phyloP scores from a whole-genome alignment of 2,329 filamentous ascomycete species.

The Pyrenophora seminiperda region DNA sequence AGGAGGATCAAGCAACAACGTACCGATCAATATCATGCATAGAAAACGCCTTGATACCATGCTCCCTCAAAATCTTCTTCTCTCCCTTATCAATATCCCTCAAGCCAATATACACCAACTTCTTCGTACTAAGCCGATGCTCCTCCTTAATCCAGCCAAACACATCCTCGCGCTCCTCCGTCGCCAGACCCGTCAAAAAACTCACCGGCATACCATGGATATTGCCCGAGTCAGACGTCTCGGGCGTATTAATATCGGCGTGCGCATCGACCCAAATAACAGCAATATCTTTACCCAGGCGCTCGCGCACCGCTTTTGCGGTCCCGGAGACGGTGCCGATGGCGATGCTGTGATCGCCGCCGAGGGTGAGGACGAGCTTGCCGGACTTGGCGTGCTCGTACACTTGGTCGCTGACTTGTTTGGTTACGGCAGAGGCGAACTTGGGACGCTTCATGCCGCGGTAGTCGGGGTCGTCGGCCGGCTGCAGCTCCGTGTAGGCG shows the following conservation, averaged over 20 bases:
- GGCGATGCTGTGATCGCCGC: constrained; percentile 94
- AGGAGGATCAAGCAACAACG: constrained; percentile 36
- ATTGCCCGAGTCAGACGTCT: constrained; percentile 87
- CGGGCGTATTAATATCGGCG: constrained; percentile 95
- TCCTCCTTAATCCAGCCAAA: constrained; percentile 89
- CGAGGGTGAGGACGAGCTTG: constrained; percentile 87
- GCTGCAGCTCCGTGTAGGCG: constrained; percentile 76
- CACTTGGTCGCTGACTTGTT: constrained; percentile 79
- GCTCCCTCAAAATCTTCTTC: constrained; percentile 86
- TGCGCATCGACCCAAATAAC: constrained; percentile 99
- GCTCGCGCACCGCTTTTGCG: constrained; percentile 82
- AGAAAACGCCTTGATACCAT: constrained; percentile 93
- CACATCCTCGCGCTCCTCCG: constrained; percentile 73
- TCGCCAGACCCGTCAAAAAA: constrained; percentile 85
- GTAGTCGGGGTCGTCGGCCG: constrained; percentile 74
- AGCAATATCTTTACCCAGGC: constrained; percentile 80
- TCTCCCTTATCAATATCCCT: constrained; percentile 91
- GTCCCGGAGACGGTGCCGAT: constrained; percentile 91
- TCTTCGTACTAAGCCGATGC: constrained; percentile 71
- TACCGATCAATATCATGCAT: constrained; percentile 98
- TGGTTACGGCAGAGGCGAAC: constrained; percentile 82
- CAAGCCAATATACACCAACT: constrained; percentile 96
- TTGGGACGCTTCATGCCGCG: constrained; percentile 94
- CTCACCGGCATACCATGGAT: constrained; percentile 98
- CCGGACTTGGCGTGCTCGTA: constrained; percentile 84